Percentiles rank a stretch among this genome's conserved stretches.
Evolutionary conservation across 1,139 yeast species (phyloP).

Genomic region (Taiozyma sp.): DNA sequence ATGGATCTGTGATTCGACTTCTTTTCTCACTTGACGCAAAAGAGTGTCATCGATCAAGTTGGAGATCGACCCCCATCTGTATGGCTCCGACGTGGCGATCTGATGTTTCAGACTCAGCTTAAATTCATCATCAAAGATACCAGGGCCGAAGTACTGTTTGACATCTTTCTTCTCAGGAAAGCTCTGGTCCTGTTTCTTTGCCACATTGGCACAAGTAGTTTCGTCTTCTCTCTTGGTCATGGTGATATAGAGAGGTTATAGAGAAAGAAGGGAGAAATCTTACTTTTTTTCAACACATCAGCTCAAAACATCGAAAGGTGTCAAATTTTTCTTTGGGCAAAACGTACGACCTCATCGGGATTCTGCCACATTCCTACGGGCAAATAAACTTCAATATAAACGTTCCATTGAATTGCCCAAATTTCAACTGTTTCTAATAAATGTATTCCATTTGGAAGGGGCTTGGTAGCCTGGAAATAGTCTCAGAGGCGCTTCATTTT

Average conservation of each 20-base stretch:
- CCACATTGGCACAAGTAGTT: not conserved
- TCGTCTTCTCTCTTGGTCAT: not conserved
- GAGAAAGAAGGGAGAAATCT: not conserved
- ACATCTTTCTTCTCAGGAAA: conserved; percentile 30
- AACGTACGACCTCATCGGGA: not conserved
- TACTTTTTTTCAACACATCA: not conserved
- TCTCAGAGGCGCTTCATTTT: not conserved
- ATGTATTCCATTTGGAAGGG: too few species aligned
- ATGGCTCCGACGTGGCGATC: conserved; percentile 62
- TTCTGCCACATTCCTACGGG: not conserved
- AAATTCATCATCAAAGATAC: conserved; percentile 47
- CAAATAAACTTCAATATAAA: not conserved
- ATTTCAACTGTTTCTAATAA: too few species aligned
- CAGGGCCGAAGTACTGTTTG: conserved; percentile 44
- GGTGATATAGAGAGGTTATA: not conserved
- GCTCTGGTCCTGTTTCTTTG: not conserved
- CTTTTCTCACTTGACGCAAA: conserved; percentile 74
- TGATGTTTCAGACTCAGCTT: conserved; percentile 37
- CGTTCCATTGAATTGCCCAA: too few species aligned
- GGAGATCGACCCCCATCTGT: conserved; percentile 82
- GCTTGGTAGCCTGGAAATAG: not conserved
- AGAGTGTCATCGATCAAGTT: conserved; percentile 72
- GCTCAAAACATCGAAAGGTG: not conserved
- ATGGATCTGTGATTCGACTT: conserved; percentile 76
- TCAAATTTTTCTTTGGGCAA: not conserved